Evolutionary conservation across 2,329 filamentous ascomycete genomes (phyloP).

Genomic region (Tolypocladium sp.): DNA sequence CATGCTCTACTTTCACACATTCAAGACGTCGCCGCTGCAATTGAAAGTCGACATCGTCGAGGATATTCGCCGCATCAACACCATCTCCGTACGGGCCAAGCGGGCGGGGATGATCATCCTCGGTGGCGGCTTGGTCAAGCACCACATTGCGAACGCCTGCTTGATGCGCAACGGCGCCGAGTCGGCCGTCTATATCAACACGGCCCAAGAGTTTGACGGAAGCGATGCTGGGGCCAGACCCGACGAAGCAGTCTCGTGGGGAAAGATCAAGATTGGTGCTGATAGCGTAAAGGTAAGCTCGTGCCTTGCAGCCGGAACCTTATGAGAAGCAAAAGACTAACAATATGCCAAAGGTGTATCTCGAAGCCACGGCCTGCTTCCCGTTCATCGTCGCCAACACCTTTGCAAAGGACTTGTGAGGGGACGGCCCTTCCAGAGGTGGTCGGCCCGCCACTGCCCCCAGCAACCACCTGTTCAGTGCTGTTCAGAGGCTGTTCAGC

Average conservation of each 20-base stretch:
- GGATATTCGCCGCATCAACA: constrained; percentile 90
- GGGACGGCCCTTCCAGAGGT: not conserved
- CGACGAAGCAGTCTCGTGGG: constrained; percentile 97
- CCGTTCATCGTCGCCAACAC: constrained; percentile 59
- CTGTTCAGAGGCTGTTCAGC: not conserved
- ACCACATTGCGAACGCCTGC: constrained; percentile 96
- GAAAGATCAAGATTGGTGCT: constrained; percentile 87
- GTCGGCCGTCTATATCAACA: constrained; percentile 96
- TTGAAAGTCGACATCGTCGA: constrained; percentile 86
- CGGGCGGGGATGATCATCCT: constrained; percentile 91
- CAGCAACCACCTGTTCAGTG: not conserved
- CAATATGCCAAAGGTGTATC: constrained; percentile 40
- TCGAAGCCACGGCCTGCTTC: constrained; percentile 56
- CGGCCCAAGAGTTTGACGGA: constrained; percentile 92
- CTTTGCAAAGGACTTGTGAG: constrained; percentile 45
- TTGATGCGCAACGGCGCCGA: constrained; percentile 97
- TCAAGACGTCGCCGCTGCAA: constrained; percentile 73
- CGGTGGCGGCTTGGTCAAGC: constrained; percentile 91
- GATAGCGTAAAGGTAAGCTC: constrained; percentile 74
- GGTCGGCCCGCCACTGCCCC: not conserved
- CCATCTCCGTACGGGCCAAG: constrained; percentile 78
- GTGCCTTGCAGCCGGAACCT: not conserved
- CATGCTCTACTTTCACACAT: constrained; percentile 98
- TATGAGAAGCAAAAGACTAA: not conserved
- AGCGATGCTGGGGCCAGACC: constrained; percentile 92